phyloP scores from a whole-genome alignment of 352 stramenopile genomes.

The Thalassiosira ordinaria region DNA sequence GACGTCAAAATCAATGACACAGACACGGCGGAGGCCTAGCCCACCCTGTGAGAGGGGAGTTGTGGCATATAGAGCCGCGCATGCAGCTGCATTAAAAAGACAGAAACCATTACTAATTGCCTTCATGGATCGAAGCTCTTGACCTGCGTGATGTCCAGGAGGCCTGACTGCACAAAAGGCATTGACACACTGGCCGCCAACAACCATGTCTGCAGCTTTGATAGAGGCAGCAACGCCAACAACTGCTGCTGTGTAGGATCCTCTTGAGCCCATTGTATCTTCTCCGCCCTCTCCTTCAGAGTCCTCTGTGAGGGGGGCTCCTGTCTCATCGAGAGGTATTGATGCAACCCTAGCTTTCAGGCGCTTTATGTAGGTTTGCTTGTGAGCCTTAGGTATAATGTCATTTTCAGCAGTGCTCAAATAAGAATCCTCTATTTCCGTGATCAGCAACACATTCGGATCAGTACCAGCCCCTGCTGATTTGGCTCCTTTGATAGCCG shows the following conservation, averaged over 20 bases:
- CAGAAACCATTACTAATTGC: slow-evolving; percentile 94
- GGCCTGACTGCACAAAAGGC: slow-evolving; percentile 96
- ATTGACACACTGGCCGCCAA: slow-evolving; percentile 91
- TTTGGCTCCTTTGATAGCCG: slow-evolving; percentile 79
- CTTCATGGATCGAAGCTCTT: slow-evolving; percentile 91
- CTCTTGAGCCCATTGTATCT: slow-evolving; percentile 83
- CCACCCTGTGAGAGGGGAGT: slow-evolving; percentile 89
- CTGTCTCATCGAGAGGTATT: slow-evolving; percentile 58
- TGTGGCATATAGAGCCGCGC: slow-evolving; percentile 93
- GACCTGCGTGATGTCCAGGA: slow-evolving; percentile 96
- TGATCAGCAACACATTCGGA: slow-evolving; percentile 61
- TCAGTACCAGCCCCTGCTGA: slow-evolving; percentile 63
- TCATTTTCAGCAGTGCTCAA: slow-evolving; percentile 72
- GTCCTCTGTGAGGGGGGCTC: slow-evolving; percentile 80
- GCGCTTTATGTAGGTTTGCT: slow-evolving; percentile 70
- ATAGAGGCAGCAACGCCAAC: slow-evolving; percentile 74
- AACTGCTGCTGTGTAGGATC: slow-evolving; percentile 79
- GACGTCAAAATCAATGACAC: slow-evolving; percentile 98
- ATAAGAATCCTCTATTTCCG: slow-evolving; percentile 71
- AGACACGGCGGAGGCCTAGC: slow-evolving; percentile 90
- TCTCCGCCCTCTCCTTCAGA: slow-evolving; percentile 80
- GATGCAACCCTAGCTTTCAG: slow-evolving; percentile 73
- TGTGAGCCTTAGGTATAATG: slow-evolving; percentile 80
- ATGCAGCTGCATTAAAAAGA: slow-evolving; percentile 97
- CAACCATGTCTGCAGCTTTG: slow-evolving; percentile 88